phyloP scores from a whole-genome alignment of 331 rosid genomes.

The Acacia pycnantha region DNA sequence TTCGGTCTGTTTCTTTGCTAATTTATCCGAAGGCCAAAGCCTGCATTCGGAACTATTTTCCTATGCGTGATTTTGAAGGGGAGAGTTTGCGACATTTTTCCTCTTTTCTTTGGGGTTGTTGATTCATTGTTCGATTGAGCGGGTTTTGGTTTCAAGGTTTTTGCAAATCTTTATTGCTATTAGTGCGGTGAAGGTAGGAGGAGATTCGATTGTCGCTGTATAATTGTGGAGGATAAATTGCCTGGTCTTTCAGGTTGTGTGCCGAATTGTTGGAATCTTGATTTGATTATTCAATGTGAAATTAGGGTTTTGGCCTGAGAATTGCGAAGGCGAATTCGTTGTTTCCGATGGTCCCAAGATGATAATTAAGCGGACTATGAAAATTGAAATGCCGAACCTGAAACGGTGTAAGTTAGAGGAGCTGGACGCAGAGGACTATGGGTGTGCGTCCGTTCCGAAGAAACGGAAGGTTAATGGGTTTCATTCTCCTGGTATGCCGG shows the following conservation, averaged over 20 bases:
- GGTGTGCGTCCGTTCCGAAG: conserved; percentile 45
- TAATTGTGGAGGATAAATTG: background rate
- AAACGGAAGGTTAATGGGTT: conserved; percentile 51
- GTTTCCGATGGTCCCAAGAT: conserved; percentile 46
- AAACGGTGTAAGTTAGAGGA: conserved; percentile 79
- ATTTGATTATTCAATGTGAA: conserved; percentile 32
- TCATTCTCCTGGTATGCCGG: conserved; percentile 38
- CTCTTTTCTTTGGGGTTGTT: conserved; percentile 2
- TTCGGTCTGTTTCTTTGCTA: background rate
- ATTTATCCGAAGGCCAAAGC: conserved; percentile 25
- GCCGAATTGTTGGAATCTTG: conserved; percentile 24
- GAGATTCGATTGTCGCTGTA: conserved; percentile 1
- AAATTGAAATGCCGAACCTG: conserved; percentile 78
- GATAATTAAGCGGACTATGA: conserved; percentile 70
- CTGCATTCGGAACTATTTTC: conserved; percentile 1
- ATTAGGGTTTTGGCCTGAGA: conserved; percentile 60
- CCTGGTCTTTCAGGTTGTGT: conserved; percentile 19
- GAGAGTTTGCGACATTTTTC: conserved; percentile 2
- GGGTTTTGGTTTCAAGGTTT: conserved; percentile 35
- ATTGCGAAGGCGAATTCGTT: background rate
- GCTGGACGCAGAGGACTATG: conserved; percentile 42
- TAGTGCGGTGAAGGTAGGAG: background rate
- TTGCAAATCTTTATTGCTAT: conserved; percentile 1
- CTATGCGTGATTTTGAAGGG: background rate
- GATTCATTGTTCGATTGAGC: conserved; percentile 30